Percentiles rank a stretch among this genome's conserved stretches.
Evolutionary conservation across 2,329 filamentous ascomycete species (phyloP).

Genomic region (Beauveria bassiana): DNA sequence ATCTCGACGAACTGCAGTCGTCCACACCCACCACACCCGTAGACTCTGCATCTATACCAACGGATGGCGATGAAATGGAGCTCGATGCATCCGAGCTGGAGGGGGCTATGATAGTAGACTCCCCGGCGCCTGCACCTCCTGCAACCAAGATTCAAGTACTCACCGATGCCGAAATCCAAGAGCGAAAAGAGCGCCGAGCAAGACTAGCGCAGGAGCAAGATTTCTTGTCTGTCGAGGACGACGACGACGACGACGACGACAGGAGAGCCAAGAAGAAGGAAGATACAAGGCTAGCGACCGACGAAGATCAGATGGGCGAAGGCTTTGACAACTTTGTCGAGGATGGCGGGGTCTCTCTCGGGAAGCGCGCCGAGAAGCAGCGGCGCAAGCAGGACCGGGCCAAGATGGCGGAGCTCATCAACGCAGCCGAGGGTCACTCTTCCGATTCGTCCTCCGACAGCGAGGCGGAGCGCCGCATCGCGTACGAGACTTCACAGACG

Average conservation of each 20-base stretch:
- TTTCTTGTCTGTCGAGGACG: slow-evolving; percentile 56
- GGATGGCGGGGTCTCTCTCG: slow-evolving; percentile 71
- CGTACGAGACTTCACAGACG: slow-evolving; percentile 82
- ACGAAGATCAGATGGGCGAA: slow-evolving; percentile 89
- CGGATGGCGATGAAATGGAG: slow-evolving; percentile 43
- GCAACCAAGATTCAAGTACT: slow-evolving; percentile 50
- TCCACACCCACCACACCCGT: slow-evolving; percentile 79
- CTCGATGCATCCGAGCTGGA: slow-evolving; percentile 54
- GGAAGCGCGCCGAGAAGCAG: slow-evolving; percentile 70
- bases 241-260: slow-evolving; percentile 40
- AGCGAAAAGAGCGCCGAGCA: slow-evolving; percentile 85
- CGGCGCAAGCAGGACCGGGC: slow-evolving; percentile 57
- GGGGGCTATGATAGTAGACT: slow-evolving; percentile 57
- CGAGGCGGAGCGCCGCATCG: slow-evolving; percentile 63
- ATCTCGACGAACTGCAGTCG: slow-evolving; percentile 75
- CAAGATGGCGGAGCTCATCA: slow-evolving; percentile 78
- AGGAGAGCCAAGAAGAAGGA: slow-evolving; percentile 50
- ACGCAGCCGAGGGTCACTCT: slow-evolving; percentile 62
- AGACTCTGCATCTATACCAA: slow-evolving; percentile 40
- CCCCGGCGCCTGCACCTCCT: slow-evolving; percentile 23
- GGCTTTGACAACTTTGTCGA: slow-evolving; percentile 90
- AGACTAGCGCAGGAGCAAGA: slow-evolving; percentile 64
- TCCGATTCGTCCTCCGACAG: slow-evolving; percentile 61
- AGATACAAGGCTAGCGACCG: slow-evolving; percentile 66
- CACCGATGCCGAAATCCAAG: slow-evolving; percentile 75